phyloP scores from a whole-genome alignment of 805 yeast genomes.

The Metschnikowia gelsemii region DNA sequence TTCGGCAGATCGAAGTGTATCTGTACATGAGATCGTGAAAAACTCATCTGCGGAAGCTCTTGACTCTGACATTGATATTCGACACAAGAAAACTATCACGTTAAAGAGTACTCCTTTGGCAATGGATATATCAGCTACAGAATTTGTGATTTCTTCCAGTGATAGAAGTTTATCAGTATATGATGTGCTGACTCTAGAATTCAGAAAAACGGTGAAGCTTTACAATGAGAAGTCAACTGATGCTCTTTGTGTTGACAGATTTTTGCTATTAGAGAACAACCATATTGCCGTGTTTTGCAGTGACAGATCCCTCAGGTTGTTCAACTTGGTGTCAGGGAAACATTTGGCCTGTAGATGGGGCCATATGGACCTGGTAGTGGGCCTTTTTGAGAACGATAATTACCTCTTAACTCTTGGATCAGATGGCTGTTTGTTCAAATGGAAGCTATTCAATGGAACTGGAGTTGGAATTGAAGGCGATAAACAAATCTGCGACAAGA shows the following conservation, averaged over 20 bases:
- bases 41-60: constrained; percentile 19
- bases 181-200: constrained; percentile 34
- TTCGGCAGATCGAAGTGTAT: constrained; percentile 61
- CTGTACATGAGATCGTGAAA: constrained; percentile 45
- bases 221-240: constrained; percentile 39
- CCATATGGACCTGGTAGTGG: constrained; percentile 46
- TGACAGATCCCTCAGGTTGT: constrained; percentile 58
- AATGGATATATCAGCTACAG: constrained; percentile 36
- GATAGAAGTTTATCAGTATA: constrained; percentile 50
- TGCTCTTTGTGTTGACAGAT: constrained; percentile 45
- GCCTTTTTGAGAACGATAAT: constrained; percentile 30
- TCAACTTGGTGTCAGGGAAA: constrained; percentile 46
- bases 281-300: constrained; percentile 45
- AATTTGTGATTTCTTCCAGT: constrained; percentile 49
- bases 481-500: neutral
- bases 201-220: constrained; percentile 41
- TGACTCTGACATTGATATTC: constrained; percentile 14
- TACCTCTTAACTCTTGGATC: constrained; percentile 45
- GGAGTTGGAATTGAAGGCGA: constrained; percentile 1
- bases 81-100: constrained; percentile 48
- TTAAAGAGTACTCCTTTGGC: constrained; percentile 52
- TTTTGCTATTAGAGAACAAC: constrained; percentile 29
- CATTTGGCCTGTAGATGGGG: constrained; percentile 57
- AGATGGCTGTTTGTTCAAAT: constrained; percentile 55
- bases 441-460: constrained; percentile 29